Percentiles rank a stretch among this genome's conserved stretches.
These are phyloP conservation scores for Psilocybe cyanescens DNA, from an alignment of 768 basidiomycete species.

Conservation along the genomic window DNA sequence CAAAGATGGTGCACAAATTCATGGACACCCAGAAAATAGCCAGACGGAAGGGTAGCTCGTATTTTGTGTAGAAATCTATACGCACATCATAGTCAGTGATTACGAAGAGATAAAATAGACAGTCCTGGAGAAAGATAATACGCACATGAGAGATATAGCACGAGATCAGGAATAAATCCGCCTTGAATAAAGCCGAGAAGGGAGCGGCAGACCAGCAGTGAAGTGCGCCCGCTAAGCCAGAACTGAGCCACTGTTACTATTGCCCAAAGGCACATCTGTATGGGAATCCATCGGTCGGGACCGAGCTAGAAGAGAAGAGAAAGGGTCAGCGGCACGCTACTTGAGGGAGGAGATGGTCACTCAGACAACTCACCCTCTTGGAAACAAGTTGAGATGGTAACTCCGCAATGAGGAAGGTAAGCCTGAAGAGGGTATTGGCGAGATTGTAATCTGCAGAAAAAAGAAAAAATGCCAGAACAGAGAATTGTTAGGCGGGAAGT, in stretches of 20 bases:
- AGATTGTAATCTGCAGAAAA: slow-evolving; percentile 50
- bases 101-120: not conserved
- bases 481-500: not conserved
- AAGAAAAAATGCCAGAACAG: not conserved
- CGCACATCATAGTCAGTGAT: not conserved
- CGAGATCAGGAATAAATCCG: slow-evolving; percentile 65
- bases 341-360: slow-evolving; percentile 55
- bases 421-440: slow-evolving; percentile 60
- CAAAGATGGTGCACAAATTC: slow-evolving; percentile 53
- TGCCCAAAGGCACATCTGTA: slow-evolving; percentile 58
- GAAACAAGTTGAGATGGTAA: slow-evolving; percentile 70
- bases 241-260: slow-evolving; percentile 57
- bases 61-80: slow-evolving; percentile 57
- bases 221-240: slow-evolving; percentile 53
- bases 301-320: not conserved
- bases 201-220: slow-evolving; percentile 52
- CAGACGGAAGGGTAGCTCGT: slow-evolving; percentile 62
- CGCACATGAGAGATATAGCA: slow-evolving; percentile 61
- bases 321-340: slow-evolving; percentile 16
- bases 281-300: slow-evolving; percentile 4
- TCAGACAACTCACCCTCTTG: slow-evolving; percentile 62
- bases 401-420: slow-evolving; percentile 53
- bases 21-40: slow-evolving; percentile 71
- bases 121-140: not conserved
- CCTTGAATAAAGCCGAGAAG: slow-evolving; percentile 55